phyloP scores from a whole-genome alignment of 1,139 yeast genomes.

The Kluyveromyces sp. region DNA sequence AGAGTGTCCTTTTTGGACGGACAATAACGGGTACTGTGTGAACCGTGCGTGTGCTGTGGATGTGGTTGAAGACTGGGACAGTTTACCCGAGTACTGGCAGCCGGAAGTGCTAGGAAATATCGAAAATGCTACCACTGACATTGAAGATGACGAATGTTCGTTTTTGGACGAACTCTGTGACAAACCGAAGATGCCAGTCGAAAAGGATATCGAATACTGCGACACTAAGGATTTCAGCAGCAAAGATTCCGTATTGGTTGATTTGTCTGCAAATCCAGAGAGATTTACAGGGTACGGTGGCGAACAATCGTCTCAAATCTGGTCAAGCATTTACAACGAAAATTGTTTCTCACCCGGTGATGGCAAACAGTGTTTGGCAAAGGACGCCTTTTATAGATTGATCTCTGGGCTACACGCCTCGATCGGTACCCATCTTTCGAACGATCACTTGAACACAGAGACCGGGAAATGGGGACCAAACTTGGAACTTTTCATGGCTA shows the following conservation, averaged over 20 bases:
- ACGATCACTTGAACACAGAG: constrained; percentile 68
- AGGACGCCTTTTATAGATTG: constrained; percentile 78
- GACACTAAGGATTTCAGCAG: constrained; percentile 37
- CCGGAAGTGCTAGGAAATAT: constrained; percentile 67
- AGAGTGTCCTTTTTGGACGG: constrained; percentile 84
- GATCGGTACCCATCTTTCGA: constrained; percentile 86
- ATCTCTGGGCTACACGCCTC: constrained; percentile 95
- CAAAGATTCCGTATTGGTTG: constrained; percentile 67
- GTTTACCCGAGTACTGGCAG: constrained; percentile 64
- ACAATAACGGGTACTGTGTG: constrained; percentile 75
- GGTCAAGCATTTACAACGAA: constrained; percentile 89
- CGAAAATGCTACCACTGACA: constrained; percentile 39
- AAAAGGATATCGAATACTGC: constrained; percentile 40
- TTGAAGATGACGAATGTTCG: constrained; percentile 31
- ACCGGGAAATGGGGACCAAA: constrained; percentile 82
- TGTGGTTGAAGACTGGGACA: constrained; percentile 56
- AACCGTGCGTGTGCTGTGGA: constrained; percentile 94
- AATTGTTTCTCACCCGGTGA: constrained; percentile 66
- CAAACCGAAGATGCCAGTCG: constrained; percentile 12
- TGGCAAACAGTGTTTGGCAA: constrained; percentile 62
- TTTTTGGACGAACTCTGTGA: constrained; percentile 31
- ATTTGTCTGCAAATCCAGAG: constrained; percentile 84
- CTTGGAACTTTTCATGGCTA: constrained; percentile 69
- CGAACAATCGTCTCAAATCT: constrained; percentile 80
- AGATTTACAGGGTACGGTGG: constrained; percentile 97